Evolutionary conservation across 177 flowering plant species (phyloP), one percentile per base, ranked within the genome.

Genomic region (Telopea speciosissima): DNA sequence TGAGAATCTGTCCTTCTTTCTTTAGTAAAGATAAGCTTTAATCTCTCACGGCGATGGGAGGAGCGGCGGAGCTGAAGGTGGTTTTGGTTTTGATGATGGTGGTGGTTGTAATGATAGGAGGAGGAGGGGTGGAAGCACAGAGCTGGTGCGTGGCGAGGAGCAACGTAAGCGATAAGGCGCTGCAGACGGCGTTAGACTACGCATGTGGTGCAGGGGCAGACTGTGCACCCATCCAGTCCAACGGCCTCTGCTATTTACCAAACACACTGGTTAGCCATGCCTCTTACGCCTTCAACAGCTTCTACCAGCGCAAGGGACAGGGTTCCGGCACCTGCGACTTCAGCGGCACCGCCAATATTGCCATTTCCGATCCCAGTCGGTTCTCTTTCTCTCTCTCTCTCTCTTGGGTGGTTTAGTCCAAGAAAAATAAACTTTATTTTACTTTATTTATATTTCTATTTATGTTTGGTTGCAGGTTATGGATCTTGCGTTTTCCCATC

Each of bases 251-350:
- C 69, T 95, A 67, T 68, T 86, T 91, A 0, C 99, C 99, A 2
- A 93, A 93, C 73, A 91, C 97, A 3, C 12, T 91, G 12, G 84
- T 79, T 13, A 89, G 90, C 12, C 99, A 95, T 60, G 94, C 99
- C 63, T 95, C 99, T 7, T 95, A 93, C 65, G 99, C 98, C 24
- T 91, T 85, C 82, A 88, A 95, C 74, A 95, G 98, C 78, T 91
- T 71, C 70, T 95, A 75, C 68, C 97, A 92, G 76, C 79, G 86
- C 58, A 85, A 72, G 71, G 71, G 74, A 63, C 80, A 72, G 81
- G 86, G 85, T 24, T 85, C 95, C 59, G 93, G 89, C 58, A 75
- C 91, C 31, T 93, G 98, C 68, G 86, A 87, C 77, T 93, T 93
- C 70, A 54, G 85, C 54, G 92, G 88, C 74, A 75, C 91, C 63